Percentiles rank a stretch among this genome's conserved stretches.
phyloP scores from a whole-genome alignment of 352 stramenopile species.

The Phytophthora colocasiae region DNA sequence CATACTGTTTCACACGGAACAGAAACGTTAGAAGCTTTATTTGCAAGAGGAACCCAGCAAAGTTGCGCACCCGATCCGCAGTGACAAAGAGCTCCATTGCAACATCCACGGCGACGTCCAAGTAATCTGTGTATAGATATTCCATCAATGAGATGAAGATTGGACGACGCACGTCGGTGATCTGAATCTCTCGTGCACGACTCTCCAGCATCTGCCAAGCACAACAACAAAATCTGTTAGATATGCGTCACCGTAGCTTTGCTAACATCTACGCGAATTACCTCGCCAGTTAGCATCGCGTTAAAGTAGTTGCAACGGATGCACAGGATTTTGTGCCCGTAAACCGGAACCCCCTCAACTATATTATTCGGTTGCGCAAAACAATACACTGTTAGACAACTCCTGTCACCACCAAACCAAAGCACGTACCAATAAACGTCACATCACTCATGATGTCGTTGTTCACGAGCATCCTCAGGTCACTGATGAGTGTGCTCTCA shows the following conservation, averaged over 20 bases:
- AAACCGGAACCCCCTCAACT: constrained; percentile 90
- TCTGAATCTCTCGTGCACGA: constrained; percentile 89
- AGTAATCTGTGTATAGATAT: constrained; percentile 97
- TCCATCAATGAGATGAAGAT: constrained; percentile 96
- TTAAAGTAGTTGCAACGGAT: constrained; percentile 96
- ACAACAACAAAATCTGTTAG: constrained; percentile 4
- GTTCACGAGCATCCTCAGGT: constrained; percentile 82
- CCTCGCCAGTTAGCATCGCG: constrained; percentile 87
- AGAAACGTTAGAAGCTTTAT: constrained; percentile 14
- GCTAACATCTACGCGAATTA: constrained; percentile 13
- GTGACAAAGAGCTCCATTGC: constrained; percentile 96
- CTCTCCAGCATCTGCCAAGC: constrained; percentile 90
- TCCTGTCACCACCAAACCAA: neutral
- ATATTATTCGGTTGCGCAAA: constrained; percentile 1
- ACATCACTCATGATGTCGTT: constrained; percentile 90
- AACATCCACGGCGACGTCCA: constrained; percentile 92
- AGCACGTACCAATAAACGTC: constrained; percentile 78
- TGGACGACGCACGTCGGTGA: constrained; percentile 90
- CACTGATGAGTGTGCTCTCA: constrained; percentile 79
- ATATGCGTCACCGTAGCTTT: neutral
- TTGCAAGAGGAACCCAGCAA: neutral
- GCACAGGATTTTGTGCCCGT: constrained; percentile 93
- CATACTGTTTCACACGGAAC: constrained; percentile 56
- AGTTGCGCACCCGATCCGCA: constrained; percentile 74
- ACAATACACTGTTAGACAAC: constrained; percentile 3